A percentile compares a stretch with the other conserved stretches of the same genome.
Conservation (phyloP, 495 filamentous ascomycete genomes). For the Tuber calosporum region DNA sequence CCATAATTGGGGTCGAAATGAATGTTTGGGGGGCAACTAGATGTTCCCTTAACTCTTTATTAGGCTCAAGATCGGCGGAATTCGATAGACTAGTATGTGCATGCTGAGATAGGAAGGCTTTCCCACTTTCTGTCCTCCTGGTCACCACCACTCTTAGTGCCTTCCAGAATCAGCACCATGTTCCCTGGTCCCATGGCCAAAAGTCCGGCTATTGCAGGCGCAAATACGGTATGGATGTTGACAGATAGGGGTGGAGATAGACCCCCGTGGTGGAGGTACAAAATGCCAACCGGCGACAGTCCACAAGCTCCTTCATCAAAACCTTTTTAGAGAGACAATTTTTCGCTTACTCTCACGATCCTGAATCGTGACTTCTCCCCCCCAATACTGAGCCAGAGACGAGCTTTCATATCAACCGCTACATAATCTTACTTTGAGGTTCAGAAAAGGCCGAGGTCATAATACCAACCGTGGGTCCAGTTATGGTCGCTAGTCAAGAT, state of each 20-base stretch:
- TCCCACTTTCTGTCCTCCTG: background rate
- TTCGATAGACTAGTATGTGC: background rate
- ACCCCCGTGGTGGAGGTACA: background rate
- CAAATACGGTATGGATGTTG: background rate
- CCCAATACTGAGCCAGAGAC: background rate
- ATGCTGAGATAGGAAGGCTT: background rate
- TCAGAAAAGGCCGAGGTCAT: background rate
- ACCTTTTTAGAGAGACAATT: background rate
- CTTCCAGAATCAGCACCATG: background rate
- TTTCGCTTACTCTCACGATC: background rate
- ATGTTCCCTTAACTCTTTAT: background rate
- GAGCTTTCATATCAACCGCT: background rate
- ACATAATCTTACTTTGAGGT: background rate
- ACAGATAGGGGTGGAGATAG: background rate
- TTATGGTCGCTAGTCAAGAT: background rate
- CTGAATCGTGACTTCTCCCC: background rate
- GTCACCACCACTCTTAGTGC: background rate
- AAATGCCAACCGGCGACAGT: background rate
- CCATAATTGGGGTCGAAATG: background rate
- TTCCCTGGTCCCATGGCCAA: background rate
- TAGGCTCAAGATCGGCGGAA: background rate
- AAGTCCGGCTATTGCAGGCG: background rate
- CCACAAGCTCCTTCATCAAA: background rate
- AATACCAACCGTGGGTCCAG: background rate
- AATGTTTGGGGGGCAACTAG: background rate